phyloP scores from a whole-genome alignment of 768 basidiomycete species.

The Leccinum rimulosum region DNA sequence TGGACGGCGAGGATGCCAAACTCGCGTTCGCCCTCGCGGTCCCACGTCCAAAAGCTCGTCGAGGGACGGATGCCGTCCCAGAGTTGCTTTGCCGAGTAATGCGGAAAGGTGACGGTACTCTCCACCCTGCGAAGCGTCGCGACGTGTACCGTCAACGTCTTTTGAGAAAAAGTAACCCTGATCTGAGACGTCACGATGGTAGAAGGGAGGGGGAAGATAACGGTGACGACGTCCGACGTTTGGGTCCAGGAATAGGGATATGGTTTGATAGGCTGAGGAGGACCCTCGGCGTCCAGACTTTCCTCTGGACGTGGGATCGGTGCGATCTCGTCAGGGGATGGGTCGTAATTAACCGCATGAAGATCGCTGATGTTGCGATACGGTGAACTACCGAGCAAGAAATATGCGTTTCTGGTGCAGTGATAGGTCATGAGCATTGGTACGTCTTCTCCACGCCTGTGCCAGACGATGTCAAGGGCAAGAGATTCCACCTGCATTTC shows the following conservation, averaged over 20 bases:
- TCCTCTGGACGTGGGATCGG: slow-evolving; percentile 67
- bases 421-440: slow-evolving; percentile 58
- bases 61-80: slow-evolving; percentile 81
- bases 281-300: slow-evolving; percentile 42
- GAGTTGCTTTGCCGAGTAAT: slow-evolving; percentile 57
- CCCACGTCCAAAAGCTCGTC: slow-evolving; percentile 93
- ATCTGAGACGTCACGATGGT: slow-evolving; percentile 61
- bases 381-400: slow-evolving; percentile 56
- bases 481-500: slow-evolving; percentile 30
- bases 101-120: slow-evolving; percentile 44
- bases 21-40: slow-evolving; percentile 65
- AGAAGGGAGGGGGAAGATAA: slow-evolving; percentile 82
- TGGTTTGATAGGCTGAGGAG: slow-evolving; percentile 45
- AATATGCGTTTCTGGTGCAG: slow-evolving; percentile 41
- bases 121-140: slow-evolving; percentile 32
- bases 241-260: slow-evolving; percentile 95
- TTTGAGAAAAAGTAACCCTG: slow-evolving; percentile 61
- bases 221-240: slow-evolving; percentile 73
- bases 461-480: slow-evolving; percentile 62
- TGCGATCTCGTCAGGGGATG: slow-evolving; percentile 61
- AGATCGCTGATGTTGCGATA: slow-evolving; percentile 45
- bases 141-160: slow-evolving; percentile 65
- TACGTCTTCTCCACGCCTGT: slow-evolving; percentile 65
- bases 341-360: slow-evolving; percentile 44
- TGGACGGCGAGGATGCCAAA: slow-evolving; percentile 78